Evolutionary conservation across 179 eudicot species (phyloP).

Genomic region (Silene vulgaris): DNA sequence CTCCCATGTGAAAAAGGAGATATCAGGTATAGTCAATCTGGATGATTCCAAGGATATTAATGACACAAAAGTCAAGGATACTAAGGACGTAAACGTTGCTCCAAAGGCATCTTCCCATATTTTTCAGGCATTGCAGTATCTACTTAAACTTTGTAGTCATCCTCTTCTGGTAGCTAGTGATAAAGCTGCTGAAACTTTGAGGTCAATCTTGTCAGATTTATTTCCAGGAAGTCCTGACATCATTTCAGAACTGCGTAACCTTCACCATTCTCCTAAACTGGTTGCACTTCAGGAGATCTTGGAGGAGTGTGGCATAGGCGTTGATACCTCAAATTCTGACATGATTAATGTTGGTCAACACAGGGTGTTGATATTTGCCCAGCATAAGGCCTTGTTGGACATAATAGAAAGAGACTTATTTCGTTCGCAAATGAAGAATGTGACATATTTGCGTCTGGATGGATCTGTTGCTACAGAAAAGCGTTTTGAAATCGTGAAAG

Average conservation of each 20-base stretch:
- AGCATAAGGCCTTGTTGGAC: constrained; percentile 94
- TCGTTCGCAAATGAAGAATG: constrained; percentile 80
- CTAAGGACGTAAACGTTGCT: constrained; percentile 48
- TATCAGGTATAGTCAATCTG: constrained; percentile 59
- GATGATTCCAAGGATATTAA: constrained; percentile 54
- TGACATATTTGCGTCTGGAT: constrained; percentile 86
- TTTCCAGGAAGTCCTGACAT: constrained; percentile 50
- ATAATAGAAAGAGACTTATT: constrained; percentile 87
- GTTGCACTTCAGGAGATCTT: constrained; percentile 95
- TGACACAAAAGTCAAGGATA: constrained; percentile 44
- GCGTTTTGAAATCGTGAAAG: constrained; percentile 93
- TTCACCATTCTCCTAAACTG: constrained; percentile 94
- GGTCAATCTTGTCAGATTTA: constrained; percentile 49
- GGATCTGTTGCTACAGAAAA: constrained; percentile 87
- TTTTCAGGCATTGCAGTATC: constrained; percentile 93
- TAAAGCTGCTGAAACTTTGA: constrained; percentile 57
- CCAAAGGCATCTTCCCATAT: constrained; percentile 82
- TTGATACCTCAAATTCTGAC: constrained; percentile 68
- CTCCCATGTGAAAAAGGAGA: constrained; percentile 75
- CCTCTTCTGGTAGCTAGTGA: constrained; percentile 91
- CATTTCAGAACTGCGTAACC: constrained; percentile 70
- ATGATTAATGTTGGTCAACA: constrained; percentile 76
- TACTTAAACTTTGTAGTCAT: constrained; percentile 96
- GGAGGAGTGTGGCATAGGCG: constrained; percentile 98
- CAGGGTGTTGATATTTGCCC: constrained; percentile 96